Evolutionary conservation across 345 rosid species (phyloP), one percentile per base, ranked within the genome.

Genomic region (Citrus medica): DNA sequence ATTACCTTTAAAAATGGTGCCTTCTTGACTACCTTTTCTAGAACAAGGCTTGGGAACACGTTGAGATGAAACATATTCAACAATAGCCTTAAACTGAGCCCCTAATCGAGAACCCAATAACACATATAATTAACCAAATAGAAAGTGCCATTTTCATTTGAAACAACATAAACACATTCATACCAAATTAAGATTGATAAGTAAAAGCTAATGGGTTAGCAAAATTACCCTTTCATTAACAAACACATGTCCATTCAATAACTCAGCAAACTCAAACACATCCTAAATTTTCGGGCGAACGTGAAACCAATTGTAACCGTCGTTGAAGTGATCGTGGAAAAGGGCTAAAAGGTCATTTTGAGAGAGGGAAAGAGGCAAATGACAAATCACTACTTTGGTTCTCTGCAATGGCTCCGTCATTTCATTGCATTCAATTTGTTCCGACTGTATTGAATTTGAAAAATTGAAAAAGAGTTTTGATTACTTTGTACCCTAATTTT

Each of bases 31-130:
- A 88, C 90, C 90, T 73, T 79, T 90, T 78, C 77, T 85, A 69
- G 84, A 68, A 71, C 69, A 76, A 16, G 77, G 81, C 78, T 87
- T 90, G 13, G 94, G 93, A 58, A 87, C 80, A 40, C 84, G 89
- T 81, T 92, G 97, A 1, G 87, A 91, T 69, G 97, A 92, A 46
- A 92, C 91, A 72, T 91, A 91, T 69, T 92, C 93, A 72, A 92
- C 91, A 71, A 84, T 76, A 40, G 90, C 89, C 85, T 87, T 90
- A 75, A 79, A 89, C 76, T 87, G 97, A 81, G 91, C 71, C 79
- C 94, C 94, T 86, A 62, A 73, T 48, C 51, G 1, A 59, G 33
- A 35, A 73, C 14, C 33, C 25, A 8, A 58, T 62, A 24, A 33
- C 40, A 59, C 8, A 37, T 33, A 48, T 16, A 12, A 33, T 27